These are phyloP conservation scores for Fragilariopsis cylindrus DNA, from an alignment of 108 stramenopile genomes.

Conservation along the genomic window DNA sequence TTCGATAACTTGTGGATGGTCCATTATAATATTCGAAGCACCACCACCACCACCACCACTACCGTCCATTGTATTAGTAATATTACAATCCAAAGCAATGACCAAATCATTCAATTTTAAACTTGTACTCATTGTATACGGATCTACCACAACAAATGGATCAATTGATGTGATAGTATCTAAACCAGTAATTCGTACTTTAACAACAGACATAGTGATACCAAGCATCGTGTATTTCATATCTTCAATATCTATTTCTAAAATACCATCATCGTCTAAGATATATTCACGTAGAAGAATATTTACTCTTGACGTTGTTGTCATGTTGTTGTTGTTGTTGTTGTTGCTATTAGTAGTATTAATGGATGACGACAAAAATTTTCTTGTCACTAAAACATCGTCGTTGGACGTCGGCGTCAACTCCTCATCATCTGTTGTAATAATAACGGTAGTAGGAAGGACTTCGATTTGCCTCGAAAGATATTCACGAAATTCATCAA, in stretches of 20 bases:
- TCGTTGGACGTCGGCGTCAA: not conserved
- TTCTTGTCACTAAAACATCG: not conserved
- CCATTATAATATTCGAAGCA: not conserved
- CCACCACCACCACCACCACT: not conserved
- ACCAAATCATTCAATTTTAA: constrained; percentile 39
- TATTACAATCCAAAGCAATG: constrained; percentile 32
- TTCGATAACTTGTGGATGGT: constrained; percentile 33
- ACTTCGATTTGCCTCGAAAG: not conserved
- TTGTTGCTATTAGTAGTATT: no score
- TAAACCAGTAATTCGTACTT: constrained; percentile 39
- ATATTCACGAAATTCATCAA: constrained; percentile 22
- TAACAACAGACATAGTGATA: constrained; percentile 29
- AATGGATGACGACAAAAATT: not conserved
- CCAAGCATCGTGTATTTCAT: constrained; percentile 12
- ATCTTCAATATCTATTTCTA: constrained; percentile 26
- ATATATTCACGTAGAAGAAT: constrained; percentile 19
- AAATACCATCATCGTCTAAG: constrained; percentile 36
- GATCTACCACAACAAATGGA: constrained; percentile 39
- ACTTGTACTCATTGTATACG: constrained; percentile 39
- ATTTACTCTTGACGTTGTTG: not conserved
- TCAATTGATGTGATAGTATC: constrained; percentile 37
- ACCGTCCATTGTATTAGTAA: not conserved
- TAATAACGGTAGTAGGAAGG: no score
- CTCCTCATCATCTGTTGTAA: not conserved
- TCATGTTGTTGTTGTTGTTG: not conserved